Conservation (phyloP, 1,284 basidiomycete genomes). For the Cryptococcus deneoformans region DNA sequence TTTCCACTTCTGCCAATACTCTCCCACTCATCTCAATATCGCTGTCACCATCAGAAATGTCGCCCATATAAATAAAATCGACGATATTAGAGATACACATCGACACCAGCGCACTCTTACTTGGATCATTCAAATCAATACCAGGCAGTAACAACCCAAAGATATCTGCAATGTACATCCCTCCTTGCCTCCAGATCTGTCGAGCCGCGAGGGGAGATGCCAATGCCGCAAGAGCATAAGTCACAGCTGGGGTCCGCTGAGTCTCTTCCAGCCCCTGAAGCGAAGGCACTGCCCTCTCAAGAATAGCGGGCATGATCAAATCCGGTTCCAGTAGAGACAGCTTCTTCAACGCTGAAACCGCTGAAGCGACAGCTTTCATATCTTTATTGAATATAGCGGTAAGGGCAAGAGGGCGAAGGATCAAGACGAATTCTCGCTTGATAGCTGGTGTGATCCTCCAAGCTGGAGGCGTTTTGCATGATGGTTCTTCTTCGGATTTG, state of each 20-base stretch:
- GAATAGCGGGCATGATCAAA: slow-evolving; percentile 85
- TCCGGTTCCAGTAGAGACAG: slow-evolving; percentile 78
- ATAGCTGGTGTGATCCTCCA: slow-evolving; percentile 79
- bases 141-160: slow-evolving; percentile 82
- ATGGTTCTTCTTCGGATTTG: slow-evolving; percentile 74
- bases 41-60: slow-evolving; percentile 41
- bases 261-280: slow-evolving; percentile 94
- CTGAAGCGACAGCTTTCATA: slow-evolving; percentile 51
- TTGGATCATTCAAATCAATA: slow-evolving; percentile 76
- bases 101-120: slow-evolving; percentile 63
- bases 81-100: slow-evolving; percentile 65
- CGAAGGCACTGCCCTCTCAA: slow-evolving; percentile 88
- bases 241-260: slow-evolving; percentile 84
- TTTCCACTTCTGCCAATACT: slow-evolving; percentile 6
- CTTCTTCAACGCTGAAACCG: slow-evolving; percentile 50
- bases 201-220: slow-evolving; percentile 76
- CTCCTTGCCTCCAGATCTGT: slow-evolving; percentile 69
- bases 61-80: slow-evolving; percentile 70
- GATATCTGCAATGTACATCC: slow-evolving; percentile 83
- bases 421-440: slow-evolving; percentile 75
- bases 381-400: slow-evolving; percentile 94
- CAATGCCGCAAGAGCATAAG: slow-evolving; percentile 81
- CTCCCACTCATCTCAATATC: slow-evolving; percentile 4
- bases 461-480: slow-evolving; percentile 72
- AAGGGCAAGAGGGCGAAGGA: slow-evolving; percentile 81